A percentile compares a stretch with the other conserved stretches of the same genome.
phyloP scores from a whole-genome alignment of 164 flowering plant species.

The Magnolia sinica region DNA sequence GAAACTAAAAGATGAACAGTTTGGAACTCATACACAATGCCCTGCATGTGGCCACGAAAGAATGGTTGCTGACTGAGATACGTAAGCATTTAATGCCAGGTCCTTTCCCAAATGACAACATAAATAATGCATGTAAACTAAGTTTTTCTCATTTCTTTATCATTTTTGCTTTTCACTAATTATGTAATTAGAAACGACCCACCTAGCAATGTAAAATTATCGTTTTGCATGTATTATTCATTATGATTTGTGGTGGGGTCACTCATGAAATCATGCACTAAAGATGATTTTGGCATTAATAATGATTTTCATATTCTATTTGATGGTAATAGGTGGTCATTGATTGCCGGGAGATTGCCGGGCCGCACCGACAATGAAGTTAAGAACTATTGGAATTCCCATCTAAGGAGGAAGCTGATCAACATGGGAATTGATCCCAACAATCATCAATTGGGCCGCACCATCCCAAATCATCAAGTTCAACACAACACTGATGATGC shows the following conservation, averaged over 20 bases:
- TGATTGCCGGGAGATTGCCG: constrained; percentile 68
- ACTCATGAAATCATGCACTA: neutral
- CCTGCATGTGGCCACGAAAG: too few species aligned
- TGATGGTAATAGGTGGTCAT: constrained; percentile 44
- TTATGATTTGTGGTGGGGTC: neutral
- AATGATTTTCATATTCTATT: neutral
- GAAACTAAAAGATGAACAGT: too few species aligned
- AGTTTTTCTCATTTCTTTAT: too few species aligned
- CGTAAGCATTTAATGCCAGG: too few species aligned
- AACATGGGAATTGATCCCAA: constrained; percentile 14
- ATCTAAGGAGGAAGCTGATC: constrained; percentile 31
- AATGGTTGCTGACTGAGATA: too few species aligned
- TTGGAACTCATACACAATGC: too few species aligned
- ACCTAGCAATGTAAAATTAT: neutral
- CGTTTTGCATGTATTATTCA: neutral
- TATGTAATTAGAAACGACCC: neutral
- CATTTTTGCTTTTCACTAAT: too few species aligned
- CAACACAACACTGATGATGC: constrained; percentile 7
- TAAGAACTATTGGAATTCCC: constrained; percentile 69
- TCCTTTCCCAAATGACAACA: too few species aligned
- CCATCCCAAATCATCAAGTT: neutral
- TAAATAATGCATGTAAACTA: too few species aligned
- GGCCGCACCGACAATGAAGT: constrained; percentile 68
- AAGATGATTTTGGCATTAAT: neutral
- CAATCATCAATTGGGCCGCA: constrained; percentile 1